Base-by-base conservation (phyloP, 2,329 filamentous ascomycete genomes). In the Colletotrichum ledebouriae region DNA sequence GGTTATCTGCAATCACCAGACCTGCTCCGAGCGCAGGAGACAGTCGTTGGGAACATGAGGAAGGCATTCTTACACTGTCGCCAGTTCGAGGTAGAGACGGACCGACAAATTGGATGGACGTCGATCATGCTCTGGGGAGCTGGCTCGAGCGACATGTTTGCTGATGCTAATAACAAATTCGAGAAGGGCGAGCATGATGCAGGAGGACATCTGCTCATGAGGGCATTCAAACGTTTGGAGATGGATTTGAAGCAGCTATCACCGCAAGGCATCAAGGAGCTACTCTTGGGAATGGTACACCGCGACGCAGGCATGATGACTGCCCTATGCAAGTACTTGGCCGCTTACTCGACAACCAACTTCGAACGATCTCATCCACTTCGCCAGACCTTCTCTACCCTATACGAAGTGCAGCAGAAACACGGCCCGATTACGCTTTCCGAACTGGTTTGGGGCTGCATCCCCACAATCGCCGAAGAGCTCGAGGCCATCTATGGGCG, bases 391-490 rank as follows among this genome's bases (percentile, higher is more conserved):
- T 83, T 83, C 62, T 77, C 75, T 13, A 80, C 79, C 46, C 65
- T 83, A 25, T 83, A 83, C 70, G 80, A 83, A 42, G 78, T 83
- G 6, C 80, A 82, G 63, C 81, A 83, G 65, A 83, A 82, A 47
- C 81, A 83, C 65, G 81, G 81, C 2, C 75, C 81, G 7, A 72
- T 72, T 3, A 81, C 79, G 9, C 72, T 83, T n/a, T 83, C 81
- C 5, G 80, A 83, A 59, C 72, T 83, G 12, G 73, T 83, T 2
- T 82, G 80, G 80, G 76, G 74, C 44, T 81, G 80, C 57, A 77
- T 80, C 41, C 78, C 81, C 2, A 77, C 78, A 2, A 78, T 83
- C 65, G 80, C 81, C 2, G 81, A 83, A 57, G 81, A 83, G 69
- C 72, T 83, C 17, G 81, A 83, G 59, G 79, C 80, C 34, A 82